Evolutionary conservation across 129 eudicot genomes (phyloP).

Genomic region (Ambrosia trifida): DNA sequence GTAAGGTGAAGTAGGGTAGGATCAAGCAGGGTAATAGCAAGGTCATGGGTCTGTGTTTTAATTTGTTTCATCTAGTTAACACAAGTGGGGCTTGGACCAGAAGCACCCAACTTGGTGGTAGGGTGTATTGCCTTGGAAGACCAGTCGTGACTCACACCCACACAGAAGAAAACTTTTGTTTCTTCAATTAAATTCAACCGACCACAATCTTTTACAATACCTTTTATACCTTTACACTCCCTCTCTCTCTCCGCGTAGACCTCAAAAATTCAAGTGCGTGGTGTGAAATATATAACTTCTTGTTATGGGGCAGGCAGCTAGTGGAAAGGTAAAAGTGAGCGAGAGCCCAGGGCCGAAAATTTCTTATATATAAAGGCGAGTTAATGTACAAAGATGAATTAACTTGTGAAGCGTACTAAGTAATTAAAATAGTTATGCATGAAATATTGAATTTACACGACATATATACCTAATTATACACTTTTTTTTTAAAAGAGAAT

Average conservation of each 20-base stretch:
- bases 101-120: constrained; percentile 25
- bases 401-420: no score
- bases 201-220: constrained; percentile 20
- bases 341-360: no score
- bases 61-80: constrained; percentile 25
- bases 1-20: constrained; percentile 23
- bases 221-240: not conserved
- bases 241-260: not conserved
- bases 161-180: constrained; percentile 32
- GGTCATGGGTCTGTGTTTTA: constrained; percentile 20
- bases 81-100: constrained; percentile 24
- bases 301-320: no score
- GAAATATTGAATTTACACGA: no score
- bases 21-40: not conserved
- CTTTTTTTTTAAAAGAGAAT: no score
- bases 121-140: constrained; percentile 20
- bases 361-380: no score
- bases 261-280: not conserved
- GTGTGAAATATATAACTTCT: no score
- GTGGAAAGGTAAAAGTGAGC: no score
- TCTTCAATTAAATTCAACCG: constrained; percentile 26
- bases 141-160: constrained; percentile 32
- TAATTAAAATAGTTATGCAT: no score
- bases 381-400: no score
- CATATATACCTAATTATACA: no score